Evolutionary conservation across 2,329 filamentous ascomycete species (phyloP), one percentile per base, ranked within the genome.

Genomic region (Exophiala dermatitidis): DNA sequence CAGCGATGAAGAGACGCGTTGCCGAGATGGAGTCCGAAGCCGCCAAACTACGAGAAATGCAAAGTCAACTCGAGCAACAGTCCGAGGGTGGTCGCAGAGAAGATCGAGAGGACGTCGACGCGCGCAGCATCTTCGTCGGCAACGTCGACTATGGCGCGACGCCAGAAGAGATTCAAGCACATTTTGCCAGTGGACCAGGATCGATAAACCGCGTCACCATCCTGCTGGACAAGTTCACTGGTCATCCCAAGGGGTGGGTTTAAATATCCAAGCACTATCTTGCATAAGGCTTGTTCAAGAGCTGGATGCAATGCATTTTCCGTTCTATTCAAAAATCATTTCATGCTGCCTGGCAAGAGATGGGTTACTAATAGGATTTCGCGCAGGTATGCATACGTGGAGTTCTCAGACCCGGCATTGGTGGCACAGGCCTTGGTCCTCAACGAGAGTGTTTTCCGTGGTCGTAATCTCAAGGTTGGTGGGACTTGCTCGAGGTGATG

Each of bases 181-280:
- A 98, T 68, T 98, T 98, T 75, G 90, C 95, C 77, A 94, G 85
- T 76, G 61, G 61, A 34, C 95, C 90, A 66, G 93, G 93, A 56
- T 89, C 87, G 62, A 98, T 98, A 77, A 98, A 98, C 72, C 86
- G 93, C 57, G 93, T 98, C 55, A 98, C 93, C 1, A 98, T 98
- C 62, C 76, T 98, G 63, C 76, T 98, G 63, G 93, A 98, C 75
- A 98, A 98, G 76, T 97, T 96, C 68, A 95, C 90, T 7, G 93
- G 93, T 60, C 90, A 97, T 77, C 93, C 93, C n/a, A 98, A 98
- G 78, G 93, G 93, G 90, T 95, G 77, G 72, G 85, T 80, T 56
- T 57, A 54, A 54, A 55, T 55, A 52, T 54, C 50, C 56, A 54
- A 55, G 52, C 50, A 50, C 52, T 54, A 40, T 49, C 45, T 28